Evolutionary conservation across 345 rosid species (phyloP).

Genomic region (Sapria himalayana): DNA sequence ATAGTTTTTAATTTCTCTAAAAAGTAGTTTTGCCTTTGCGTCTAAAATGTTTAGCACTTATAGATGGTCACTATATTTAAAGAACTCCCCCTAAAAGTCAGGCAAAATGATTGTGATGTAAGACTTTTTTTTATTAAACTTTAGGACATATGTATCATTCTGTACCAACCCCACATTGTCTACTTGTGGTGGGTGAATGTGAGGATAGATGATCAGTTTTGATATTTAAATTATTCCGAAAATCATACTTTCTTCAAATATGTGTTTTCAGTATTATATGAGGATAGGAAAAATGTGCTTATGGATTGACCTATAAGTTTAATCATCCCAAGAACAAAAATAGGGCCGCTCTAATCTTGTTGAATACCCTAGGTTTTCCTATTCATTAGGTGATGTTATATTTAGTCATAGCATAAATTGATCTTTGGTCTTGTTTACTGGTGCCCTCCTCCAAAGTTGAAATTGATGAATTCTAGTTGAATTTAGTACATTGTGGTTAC

Average conservation of each 20-base stretch:
- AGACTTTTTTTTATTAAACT: constrained; percentile 2
- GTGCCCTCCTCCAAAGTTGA: too few species aligned
- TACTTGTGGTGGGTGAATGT: neutral
- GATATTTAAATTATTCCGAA: neutral
- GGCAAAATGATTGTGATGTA: constrained; percentile 71
- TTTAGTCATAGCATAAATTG: too few species aligned
- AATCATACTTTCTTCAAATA: neutral
- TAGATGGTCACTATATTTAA: constrained; percentile 30
- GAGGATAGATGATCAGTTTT: neutral
- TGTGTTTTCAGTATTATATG: constrained; percentile 37
- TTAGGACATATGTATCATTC: too few species aligned
- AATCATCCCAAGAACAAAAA: constrained; percentile 78
- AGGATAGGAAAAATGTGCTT: constrained; percentile 82
- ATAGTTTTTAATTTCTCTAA: neutral
- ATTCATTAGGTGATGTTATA: constrained; percentile 76
- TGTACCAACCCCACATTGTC: too few species aligned
- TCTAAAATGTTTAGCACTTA: constrained; percentile 4
- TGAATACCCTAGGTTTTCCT: constrained; percentile 48
- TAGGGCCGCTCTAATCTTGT: constrained; percentile 58
- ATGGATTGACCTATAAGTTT: constrained; percentile 63
- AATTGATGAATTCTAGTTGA: too few species aligned
- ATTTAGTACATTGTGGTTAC: too few species aligned
- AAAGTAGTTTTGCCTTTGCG: neutral
- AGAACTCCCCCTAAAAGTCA: constrained; percentile 50
- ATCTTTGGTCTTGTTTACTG: too few species aligned